Base-by-base conservation (phyloP, 257 asterid species). In the Solanum gracilifrons region DNA sequence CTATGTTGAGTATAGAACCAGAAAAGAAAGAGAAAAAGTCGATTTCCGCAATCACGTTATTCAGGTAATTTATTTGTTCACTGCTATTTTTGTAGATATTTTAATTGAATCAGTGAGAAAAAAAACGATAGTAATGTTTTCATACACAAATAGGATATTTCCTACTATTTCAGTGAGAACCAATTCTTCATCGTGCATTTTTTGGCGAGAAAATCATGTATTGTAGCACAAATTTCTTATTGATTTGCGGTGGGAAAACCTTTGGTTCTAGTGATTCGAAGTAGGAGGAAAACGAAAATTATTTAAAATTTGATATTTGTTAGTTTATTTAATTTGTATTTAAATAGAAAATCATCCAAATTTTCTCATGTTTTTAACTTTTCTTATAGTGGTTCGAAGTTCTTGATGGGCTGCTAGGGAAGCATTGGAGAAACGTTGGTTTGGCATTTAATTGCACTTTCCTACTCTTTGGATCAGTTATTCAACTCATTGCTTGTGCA, bases 401-500 rank as follows among this genome's bases (percentile, higher is more conserved):
- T 72, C 93, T 92, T 31, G 94, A 92, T 88, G 94, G 93, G 87
- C 91, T 92, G 5, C 91, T 92, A 3, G 94, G 94, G 13, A 92
- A 90, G 41, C 89, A 92, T 88, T 92, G 94, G 94, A 90, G 93
- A 82, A 91, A 92, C 51, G 90, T 90, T 69, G 94, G 93, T 2
- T 85, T 92, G 89, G 93, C 92, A 4, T 87, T 87, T 82, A 87
- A 87, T 79, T 87, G 89, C 43, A 29, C 94, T 16, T 92, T 92
- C 76, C 93, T 92, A 21, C 89, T 92, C 43, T 92, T 91, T 86
- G 93, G 94, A 68, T 91, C 92, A 0, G 93, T 92, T 36, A 92
- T 92, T 86, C 94, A 92, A 29, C 93, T 92, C 88, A 92, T 92
- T 58, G 94, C 94, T 27, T 92, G 94, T 87, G 94, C 93, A 18